phyloP scores from a whole-genome alignment of 2,329 filamentous ascomycete genomes.

The Periconia macrospinosa region DNA sequence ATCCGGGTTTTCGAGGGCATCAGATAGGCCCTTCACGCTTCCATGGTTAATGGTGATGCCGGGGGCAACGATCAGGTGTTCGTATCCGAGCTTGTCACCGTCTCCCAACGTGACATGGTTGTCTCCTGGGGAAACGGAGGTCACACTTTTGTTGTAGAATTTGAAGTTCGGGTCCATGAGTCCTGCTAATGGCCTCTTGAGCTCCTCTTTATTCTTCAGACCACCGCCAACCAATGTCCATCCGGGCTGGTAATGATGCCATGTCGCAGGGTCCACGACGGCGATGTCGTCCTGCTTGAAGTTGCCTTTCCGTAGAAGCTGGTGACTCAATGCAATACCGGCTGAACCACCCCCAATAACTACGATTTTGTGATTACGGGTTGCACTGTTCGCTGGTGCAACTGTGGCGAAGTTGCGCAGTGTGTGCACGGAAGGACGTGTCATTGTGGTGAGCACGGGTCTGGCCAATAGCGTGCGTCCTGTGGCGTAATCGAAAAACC shows the following conservation, averaged over 20 bases:
- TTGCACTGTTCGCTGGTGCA: constrained; percentile 30
- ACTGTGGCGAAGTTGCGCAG: constrained; percentile 25
- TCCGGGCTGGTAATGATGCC: constrained; percentile 70
- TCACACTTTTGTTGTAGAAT: constrained; percentile 59
- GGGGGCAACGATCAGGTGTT: constrained; percentile 66
- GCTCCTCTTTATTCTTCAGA: constrained; percentile 63
- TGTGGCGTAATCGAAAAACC: too few species aligned
- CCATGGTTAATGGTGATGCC: constrained; percentile 35
- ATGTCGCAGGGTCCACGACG: constrained; percentile 63
- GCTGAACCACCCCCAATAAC: constrained; percentile 69
- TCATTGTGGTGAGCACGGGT: neutral
- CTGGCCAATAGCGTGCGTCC: too few species aligned
- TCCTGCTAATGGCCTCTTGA: constrained; percentile 54
- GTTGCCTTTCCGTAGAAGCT: constrained; percentile 62
- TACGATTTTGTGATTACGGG: constrained; percentile 63
- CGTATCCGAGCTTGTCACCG: constrained; percentile 61
- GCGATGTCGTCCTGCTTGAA: constrained; percentile 65
- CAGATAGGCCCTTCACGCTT: constrained; percentile 35
- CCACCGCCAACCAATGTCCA: constrained; percentile 71
- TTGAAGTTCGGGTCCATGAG: constrained; percentile 64
- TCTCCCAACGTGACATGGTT: constrained; percentile 60
- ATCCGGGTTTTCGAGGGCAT: constrained; percentile 41
- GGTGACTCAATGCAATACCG: constrained; percentile 67
- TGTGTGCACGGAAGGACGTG: neutral
- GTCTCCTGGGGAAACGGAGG: constrained; percentile 56